Conservation (phyloP, 768 basidiomycete species). For the Boletus edulis region DNA sequence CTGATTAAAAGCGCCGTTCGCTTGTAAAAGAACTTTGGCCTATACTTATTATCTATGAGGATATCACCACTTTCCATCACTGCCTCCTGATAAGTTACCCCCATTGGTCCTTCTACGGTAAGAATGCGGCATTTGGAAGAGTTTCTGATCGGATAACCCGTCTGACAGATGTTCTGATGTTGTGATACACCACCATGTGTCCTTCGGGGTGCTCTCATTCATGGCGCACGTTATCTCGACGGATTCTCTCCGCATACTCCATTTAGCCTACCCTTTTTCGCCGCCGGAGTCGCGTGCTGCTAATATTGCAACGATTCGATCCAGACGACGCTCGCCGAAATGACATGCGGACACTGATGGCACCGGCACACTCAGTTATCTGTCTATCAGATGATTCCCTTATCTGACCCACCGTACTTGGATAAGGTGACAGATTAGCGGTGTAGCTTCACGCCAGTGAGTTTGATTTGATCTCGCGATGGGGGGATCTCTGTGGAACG, state of each 20-base stretch:
- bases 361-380: neutral
- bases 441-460: neutral
- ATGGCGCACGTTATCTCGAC: neutral
- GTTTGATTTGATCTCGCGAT: neutral
- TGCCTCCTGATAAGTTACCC: conserved; percentile 4
- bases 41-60: neutral
- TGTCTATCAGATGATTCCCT: neutral
- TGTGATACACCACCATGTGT: conserved; percentile 1
- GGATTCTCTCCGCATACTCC: conserved; percentile 1
- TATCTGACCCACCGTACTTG: conserved; percentile 1
- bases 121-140: neutral
- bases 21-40: neutral
- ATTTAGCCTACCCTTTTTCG: conserved; percentile 8
- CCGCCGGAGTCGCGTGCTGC: too few species aligned
- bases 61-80: neutral
- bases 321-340: too few species aligned
- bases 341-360: neutral
- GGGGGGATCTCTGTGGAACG: neutral
- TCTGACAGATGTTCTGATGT: neutral
- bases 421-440: neutral
- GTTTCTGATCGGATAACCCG: neutral
- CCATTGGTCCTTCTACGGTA: conserved; percentile 8
- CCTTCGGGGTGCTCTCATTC: neutral
- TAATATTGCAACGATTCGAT: too few species aligned
- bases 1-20: neutral